Percentiles rank a stretch among this genome's conserved stretches.
These are phyloP conservation scores for Candida sp. DNA, from an alignment of 1,139 yeast species.

Conservation along the genomic window DNA sequence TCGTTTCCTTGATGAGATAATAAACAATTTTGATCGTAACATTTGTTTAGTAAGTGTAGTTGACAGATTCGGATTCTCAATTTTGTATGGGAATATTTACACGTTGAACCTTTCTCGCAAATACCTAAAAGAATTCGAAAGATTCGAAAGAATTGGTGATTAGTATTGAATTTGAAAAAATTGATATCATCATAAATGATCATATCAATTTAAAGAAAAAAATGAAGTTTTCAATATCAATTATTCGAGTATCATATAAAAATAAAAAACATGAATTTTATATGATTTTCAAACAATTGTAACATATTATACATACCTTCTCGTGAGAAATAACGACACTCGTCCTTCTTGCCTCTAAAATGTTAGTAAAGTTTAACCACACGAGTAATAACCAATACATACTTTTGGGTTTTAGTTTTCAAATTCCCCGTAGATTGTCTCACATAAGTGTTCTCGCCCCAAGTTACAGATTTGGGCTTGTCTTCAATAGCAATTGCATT, in stretches of 20 bases:
- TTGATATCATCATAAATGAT: not conserved
- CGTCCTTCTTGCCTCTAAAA: constrained; percentile 14
- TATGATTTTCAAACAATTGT: not conserved
- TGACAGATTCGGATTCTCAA: constrained; percentile 55
- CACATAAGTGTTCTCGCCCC: constrained; percentile 28
- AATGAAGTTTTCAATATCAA: not conserved
- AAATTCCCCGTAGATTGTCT: constrained; percentile 27
- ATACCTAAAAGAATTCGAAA: constrained; percentile 33
- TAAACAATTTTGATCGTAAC: constrained; percentile 48
- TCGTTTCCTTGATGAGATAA: constrained; percentile 57
- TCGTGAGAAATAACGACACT: constrained; percentile 38
- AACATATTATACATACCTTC: constrained; percentile 31
- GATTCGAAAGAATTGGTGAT: constrained; percentile 15
- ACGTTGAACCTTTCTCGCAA: constrained; percentile 50
- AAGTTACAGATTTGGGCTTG: constrained; percentile 14
- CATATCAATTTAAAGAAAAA: not conserved
- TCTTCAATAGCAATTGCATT: constrained; percentile 11
- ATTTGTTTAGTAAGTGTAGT: constrained; percentile 41
- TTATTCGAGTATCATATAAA: constrained; percentile 1
- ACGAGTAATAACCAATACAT: not conserved
- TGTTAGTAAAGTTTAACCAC: constrained; percentile 10
- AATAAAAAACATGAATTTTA: constrained; percentile 1
- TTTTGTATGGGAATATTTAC: constrained; percentile 55
- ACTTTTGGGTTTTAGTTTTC: constrained; percentile 17
- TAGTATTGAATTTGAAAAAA: constrained; percentile 7